Conservation (phyloP, 208 protist species). For the Tetramitus jugosus region DNA sequence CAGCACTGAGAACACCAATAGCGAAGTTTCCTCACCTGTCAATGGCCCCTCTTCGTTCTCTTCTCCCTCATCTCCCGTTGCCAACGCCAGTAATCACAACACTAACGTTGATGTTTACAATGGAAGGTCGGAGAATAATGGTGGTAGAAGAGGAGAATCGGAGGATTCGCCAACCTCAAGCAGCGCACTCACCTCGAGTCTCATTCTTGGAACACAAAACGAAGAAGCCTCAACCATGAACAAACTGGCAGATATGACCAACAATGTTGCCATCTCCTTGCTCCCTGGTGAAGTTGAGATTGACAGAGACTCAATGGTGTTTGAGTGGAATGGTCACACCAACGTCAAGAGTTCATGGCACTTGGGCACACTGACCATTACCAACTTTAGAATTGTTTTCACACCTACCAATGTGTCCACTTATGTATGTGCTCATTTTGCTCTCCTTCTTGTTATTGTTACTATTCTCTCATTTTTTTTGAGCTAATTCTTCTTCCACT, state of each 20-base stretch:
- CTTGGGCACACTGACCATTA: neutral
- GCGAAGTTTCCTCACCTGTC: too few species aligned
- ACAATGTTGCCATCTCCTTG: too few species aligned
- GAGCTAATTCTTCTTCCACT: too few species aligned
- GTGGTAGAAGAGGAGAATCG: too few species aligned
- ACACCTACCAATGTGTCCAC: neutral
- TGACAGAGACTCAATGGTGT: neutral
- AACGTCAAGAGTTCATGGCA: neutral
- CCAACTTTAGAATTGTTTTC: slow-evolving; percentile 15
- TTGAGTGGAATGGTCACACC: slow-evolving; percentile 12
- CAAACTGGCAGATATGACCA: neutral
- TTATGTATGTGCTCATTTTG: slow-evolving; percentile 3
- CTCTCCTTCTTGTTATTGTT: neutral
- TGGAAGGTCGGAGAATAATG: too few species aligned
- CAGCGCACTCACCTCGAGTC: neutral
- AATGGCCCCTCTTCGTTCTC: too few species aligned
- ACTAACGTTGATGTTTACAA: too few species aligned
- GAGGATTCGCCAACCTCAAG: neutral
- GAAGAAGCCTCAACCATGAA: neutral
- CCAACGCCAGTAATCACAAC: too few species aligned
- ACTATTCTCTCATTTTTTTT: too few species aligned
- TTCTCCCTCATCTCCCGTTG: too few species aligned
- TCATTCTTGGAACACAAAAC: neutral
- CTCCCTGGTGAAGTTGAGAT: neutral
- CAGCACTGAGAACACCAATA: too few species aligned